phyloP scores from a whole-genome alignment of 78 protist genomes.

The Dictyostelium purpureum region DNA sequence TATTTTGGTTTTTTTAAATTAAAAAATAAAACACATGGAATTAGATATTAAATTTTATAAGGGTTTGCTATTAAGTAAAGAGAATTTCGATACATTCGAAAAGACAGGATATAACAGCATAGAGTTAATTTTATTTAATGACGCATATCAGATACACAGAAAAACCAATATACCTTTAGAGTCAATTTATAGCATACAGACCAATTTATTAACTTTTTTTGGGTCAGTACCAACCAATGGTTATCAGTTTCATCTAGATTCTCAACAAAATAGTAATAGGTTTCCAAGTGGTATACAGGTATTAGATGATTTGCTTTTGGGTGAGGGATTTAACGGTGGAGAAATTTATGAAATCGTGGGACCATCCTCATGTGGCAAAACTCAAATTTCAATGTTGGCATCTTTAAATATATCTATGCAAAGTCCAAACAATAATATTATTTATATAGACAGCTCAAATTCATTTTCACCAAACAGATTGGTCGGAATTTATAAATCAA shows the following conservation, averaged over 20 bases:
- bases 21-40: background rate
- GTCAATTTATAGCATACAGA: slow-evolving; percentile 1
- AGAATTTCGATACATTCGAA: slow-evolving; percentile 11
- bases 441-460: slow-evolving; percentile 42
- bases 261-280: background rate
- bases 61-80: background rate
- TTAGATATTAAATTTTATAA: slow-evolving; percentile 3
- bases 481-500: slow-evolving; percentile 29
- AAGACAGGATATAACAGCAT: slow-evolving; percentile 13
- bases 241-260: background rate
- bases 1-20: background rate
- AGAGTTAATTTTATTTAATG: slow-evolving; percentile 10
- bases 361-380: slow-evolving; percentile 28
- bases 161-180: slow-evolving; percentile 4
- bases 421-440: background rate
- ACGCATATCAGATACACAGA: background rate
- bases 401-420: background rate
- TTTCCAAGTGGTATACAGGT: background rate
- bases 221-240: background rate
- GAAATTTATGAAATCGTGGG: slow-evolving; percentile 49
- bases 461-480: slow-evolving; percentile 37
- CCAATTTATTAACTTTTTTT: slow-evolving; percentile 20
- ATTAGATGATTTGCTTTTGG: background rate
- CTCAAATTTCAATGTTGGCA: slow-evolving; percentile 28
- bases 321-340: slow-evolving; percentile 28